Base-by-base conservation (phyloP, 2,329 filamentous ascomycete genomes). In the Fusarium pininemorale region DNA sequence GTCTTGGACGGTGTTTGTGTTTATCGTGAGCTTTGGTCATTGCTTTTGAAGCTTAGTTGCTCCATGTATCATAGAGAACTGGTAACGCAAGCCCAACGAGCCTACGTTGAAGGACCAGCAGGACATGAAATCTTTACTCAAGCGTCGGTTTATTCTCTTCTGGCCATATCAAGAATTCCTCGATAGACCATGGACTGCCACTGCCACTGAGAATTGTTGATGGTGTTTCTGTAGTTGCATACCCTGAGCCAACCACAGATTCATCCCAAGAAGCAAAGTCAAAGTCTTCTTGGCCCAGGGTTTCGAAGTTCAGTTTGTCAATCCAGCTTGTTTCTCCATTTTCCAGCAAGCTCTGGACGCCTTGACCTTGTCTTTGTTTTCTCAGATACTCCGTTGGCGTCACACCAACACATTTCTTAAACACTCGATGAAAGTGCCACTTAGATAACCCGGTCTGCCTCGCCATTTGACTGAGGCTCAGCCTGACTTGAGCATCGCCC, bases 391-490 rank as follows among this genome's bases (percentile, higher is more conserved):
- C 81, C 13, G 70, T 74, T 18, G 83, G 83, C 48, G 89, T 90
- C 47, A 86, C 65, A 13, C 88, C 88, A 22, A 84, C 85, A 48
- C 84, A 85, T 75, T 85, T 85, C 79, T 89, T 90, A 76, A 91
- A 91, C 9, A 88, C 84, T 30, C 88, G 85, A 74, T 90, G 87
- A 57, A 91, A 88, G 76, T 91, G 88, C 80, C 88, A 86, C 59
- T 88, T 87, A 15, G 88, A 89, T 42, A 90, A 79, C 0, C 86
- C 86, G 10, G 86, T 86, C 75, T 84, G 83, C 48, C 78, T 82
- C 13, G 89, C 89, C 77, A 91, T 81, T 28, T 84, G 81, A 38
- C 85, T 83, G 55, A 89, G 72, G 50, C 80, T 84, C 66, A 83
- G 56, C 58, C 32, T 66, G 30, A n/a, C 60, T 65, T 73, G 48